Evolutionary conservation across 805 yeast genomes (phyloP).

Genomic region (Danielia oregonensis): DNA sequence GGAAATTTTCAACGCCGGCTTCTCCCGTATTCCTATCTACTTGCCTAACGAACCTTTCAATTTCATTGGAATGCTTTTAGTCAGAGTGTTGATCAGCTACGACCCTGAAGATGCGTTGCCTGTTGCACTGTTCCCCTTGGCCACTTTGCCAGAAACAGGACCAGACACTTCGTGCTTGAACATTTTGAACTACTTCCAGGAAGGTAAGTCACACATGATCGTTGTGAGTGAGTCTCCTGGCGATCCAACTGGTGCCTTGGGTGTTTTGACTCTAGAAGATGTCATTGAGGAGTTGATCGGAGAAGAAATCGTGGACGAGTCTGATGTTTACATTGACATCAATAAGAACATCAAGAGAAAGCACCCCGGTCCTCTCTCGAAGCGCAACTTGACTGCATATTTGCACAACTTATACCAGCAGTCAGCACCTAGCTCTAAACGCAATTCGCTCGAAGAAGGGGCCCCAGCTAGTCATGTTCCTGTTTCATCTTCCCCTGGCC

Average conservation of each 20-base stretch:
- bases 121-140: conserved; percentile 89
- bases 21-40: conserved; percentile 91
- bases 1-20: conserved; percentile 89
- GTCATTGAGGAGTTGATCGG: conserved; percentile 98
- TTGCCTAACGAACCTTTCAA: conserved; percentile 84
- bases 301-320: conserved; percentile 95
- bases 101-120: conserved; percentile 96
- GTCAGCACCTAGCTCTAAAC: conserved; percentile 31
- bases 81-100: conserved; percentile 86
- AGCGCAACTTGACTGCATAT: conserved; percentile 64
- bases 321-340: conserved; percentile 89
- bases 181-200: conserved; percentile 93
- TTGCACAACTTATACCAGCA: conserved; percentile 56
- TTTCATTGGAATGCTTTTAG: conserved; percentile 92
- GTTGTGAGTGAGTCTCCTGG: conserved; percentile 88
- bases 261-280: conserved; percentile 91
- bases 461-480: conserved; percentile 2
- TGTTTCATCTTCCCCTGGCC: conserved; percentile 11
- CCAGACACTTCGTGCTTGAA: conserved; percentile 90
- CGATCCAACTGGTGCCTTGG: conserved; percentile 74
- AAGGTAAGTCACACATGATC: conserved; percentile 97
- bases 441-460: conserved; percentile 39
- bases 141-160: conserved; percentile 92
- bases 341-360: conserved; percentile 79
- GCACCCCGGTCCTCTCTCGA: conserved; percentile 72